A percentile compares a stretch with the other conserved stretches of the same genome.
phyloP scores from a whole-genome alignment of 352 stramenopile genomes.

The Thalassiosira mediterranea region DNA sequence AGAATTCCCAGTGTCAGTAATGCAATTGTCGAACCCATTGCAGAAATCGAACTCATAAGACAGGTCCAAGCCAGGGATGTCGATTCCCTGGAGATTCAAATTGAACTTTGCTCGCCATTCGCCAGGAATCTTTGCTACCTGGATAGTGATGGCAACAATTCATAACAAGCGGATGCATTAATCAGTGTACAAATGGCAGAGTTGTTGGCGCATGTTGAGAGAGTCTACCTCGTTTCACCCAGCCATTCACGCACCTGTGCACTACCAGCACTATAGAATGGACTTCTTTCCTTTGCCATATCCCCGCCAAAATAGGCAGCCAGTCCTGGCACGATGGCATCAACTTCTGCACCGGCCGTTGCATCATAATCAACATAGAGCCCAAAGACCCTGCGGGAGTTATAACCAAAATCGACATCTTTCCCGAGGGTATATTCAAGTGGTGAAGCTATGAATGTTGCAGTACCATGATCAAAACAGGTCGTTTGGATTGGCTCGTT shows the following conservation, averaged over 20 bases:
- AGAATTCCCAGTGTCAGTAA: background rate
- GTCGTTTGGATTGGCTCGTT: background rate
- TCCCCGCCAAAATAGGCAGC: background rate
- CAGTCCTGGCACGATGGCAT: background rate
- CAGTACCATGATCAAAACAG: background rate
- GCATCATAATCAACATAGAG: slow-evolving; percentile 1
- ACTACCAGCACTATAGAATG: background rate
- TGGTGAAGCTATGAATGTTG: background rate
- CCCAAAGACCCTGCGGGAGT: background rate
- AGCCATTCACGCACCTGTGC: too few relatives aligned
- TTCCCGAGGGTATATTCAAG: background rate
- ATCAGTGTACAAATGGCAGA: too few relatives aligned
- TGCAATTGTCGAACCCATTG: background rate
- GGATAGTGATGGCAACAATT: too few relatives aligned
- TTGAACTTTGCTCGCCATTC: too few relatives aligned
- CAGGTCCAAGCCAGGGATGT: background rate
- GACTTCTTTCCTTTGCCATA: background rate
- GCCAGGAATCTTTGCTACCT: too few relatives aligned
- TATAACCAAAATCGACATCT: background rate
- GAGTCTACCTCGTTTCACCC: too few relatives aligned
- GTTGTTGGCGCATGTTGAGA: too few relatives aligned
- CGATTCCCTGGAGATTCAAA: background rate
- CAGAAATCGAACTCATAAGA: background rate
- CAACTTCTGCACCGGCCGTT: background rate
- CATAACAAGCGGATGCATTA: too few relatives aligned